phyloP scores from a whole-genome alignment of 257 asterid genomes.

The Penstemon newberryi region DNA sequence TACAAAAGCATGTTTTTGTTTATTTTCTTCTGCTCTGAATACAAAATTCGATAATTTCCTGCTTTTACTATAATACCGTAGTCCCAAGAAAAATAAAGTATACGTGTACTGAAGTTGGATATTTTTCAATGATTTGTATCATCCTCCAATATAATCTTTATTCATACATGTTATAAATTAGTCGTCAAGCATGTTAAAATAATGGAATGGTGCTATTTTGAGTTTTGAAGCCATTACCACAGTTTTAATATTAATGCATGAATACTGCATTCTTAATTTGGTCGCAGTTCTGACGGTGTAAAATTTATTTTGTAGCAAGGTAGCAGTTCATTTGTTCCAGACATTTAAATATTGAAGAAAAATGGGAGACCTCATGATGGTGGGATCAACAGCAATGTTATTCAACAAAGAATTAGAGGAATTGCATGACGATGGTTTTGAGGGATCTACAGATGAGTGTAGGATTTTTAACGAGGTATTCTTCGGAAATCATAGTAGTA shows the following conservation, averaged over 20 bases:
- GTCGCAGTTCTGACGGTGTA: constrained; percentile 5
- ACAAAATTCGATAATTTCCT: constrained; percentile 5
- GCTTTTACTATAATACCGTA: constrained; percentile 19
- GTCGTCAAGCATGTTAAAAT: not conserved
- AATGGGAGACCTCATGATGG: constrained; percentile 35
- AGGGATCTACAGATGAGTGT: constrained; percentile 61
- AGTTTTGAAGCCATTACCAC: constrained; percentile 10
- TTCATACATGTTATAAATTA: not conserved
- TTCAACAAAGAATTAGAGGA: constrained; percentile 59
- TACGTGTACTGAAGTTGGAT: not conserved
- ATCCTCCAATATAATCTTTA: not conserved
- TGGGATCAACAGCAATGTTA: constrained; percentile 39
- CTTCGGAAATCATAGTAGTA: constrained; percentile 47
- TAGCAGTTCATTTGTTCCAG: constrained; percentile 26
- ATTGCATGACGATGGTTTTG: constrained; percentile 64
- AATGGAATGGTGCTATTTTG: not conserved
- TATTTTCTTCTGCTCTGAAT: not conserved
- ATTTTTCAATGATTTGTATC: not conserved
- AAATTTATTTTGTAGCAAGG: constrained; percentile 34
- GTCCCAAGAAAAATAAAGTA: constrained; percentile 7
- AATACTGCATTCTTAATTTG: constrained; percentile 13
- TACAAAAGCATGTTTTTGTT: not conserved
- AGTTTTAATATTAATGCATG: constrained; percentile 10
- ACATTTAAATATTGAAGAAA: constrained; percentile 18
- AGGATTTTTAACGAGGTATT: constrained; percentile 63